These are phyloP conservation scores for Pseudozyma tsukubaensis DNA, from an alignment of 1,284 basidiomycete genomes.

Conservation along the genomic window DNA sequence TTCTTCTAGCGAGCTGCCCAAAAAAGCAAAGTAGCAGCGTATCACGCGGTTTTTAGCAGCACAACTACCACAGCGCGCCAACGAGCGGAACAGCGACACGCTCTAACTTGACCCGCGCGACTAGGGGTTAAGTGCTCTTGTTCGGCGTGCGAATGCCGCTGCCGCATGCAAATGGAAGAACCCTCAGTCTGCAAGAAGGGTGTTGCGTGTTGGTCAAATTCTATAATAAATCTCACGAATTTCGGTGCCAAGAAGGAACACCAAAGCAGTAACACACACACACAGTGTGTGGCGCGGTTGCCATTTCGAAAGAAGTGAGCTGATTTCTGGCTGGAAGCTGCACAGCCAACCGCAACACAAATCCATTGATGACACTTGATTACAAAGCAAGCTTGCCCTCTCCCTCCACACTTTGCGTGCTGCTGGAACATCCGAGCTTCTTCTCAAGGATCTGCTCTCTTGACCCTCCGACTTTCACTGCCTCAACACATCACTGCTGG, in stretches of 20 bases:
- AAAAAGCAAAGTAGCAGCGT: not conserved
- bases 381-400: constrained; percentile 13
- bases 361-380: constrained; percentile 17
- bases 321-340: constrained; percentile 1
- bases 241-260: too few species aligned
- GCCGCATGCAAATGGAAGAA: too few species aligned
- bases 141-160: too few species aligned
- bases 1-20: constrained; percentile 3
- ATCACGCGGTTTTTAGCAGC: constrained; percentile 7
- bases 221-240: too few species aligned
- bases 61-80: not conserved
- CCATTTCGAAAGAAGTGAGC: constrained; percentile 9
- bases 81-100: constrained; percentile 1
- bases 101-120: not conserved
- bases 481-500: too few species aligned
- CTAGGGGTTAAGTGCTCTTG: too few species aligned
- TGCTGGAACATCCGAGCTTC: not conserved
- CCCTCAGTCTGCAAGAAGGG: too few species aligned
- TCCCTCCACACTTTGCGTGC: constrained; percentile 7
- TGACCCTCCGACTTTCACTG: not conserved
- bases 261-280: not conserved
- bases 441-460: not conserved
- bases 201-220: too few species aligned
- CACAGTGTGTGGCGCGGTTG: not conserved
- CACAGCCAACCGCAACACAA: not conserved